phyloP scores from a whole-genome alignment of 164 flowering plant species.

The Stephania yunnanensis region DNA sequence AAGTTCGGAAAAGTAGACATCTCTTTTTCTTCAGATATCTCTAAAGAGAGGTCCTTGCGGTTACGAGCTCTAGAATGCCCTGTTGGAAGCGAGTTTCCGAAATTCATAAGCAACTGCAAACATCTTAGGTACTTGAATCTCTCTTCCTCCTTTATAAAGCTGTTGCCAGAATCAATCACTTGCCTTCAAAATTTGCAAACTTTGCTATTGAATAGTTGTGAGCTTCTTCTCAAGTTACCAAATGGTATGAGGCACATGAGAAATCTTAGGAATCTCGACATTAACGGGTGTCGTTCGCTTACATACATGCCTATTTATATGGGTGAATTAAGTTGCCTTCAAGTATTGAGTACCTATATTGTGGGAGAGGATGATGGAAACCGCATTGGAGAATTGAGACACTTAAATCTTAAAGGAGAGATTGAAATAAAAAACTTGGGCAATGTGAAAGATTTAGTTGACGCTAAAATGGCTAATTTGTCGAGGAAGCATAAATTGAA shows the following conservation, averaged over 20 bases:
- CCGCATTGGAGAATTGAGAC: background rate
- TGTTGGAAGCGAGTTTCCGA: background rate
- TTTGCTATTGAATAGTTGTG: background rate
- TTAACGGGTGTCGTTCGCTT: background rate
- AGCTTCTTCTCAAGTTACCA: background rate
- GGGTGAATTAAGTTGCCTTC: background rate
- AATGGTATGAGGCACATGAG: slow-evolving; percentile 2
- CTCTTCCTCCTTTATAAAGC: background rate
- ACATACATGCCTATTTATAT: background rate
- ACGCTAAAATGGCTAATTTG: background rate
- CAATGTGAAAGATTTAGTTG: background rate
- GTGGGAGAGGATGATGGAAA: background rate
- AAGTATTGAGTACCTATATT: background rate
- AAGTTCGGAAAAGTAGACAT: background rate
- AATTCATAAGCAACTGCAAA: background rate
- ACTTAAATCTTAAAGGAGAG: background rate
- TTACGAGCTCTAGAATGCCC: background rate
- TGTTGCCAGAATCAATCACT: slow-evolving; percentile 3
- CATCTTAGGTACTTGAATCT: slow-evolving; percentile 7
- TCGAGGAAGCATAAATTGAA: background rate
- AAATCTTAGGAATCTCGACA: background rate
- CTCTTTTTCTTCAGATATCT: background rate
- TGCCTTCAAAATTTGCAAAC: background rate
- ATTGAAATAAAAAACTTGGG: background rate
- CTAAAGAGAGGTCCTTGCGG: background rate